Percentiles rank a stretch among this genome's conserved stretches.
Evolutionary conservation across 1,139 yeast genomes (phyloP).

Genomic region (Blastobotrys indianensis): DNA sequence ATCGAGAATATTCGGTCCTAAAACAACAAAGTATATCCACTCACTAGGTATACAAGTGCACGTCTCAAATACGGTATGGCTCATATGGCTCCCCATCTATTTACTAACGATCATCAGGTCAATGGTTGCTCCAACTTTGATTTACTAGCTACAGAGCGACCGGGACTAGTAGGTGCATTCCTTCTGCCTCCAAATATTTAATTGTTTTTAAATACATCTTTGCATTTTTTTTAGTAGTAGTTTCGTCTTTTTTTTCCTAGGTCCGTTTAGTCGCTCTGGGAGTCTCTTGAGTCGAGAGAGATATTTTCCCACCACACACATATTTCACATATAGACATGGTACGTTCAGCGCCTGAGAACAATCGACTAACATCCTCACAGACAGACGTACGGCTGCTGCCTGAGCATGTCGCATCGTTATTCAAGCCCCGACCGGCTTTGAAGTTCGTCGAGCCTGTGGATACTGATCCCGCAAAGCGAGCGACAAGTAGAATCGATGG

Average conservation of each 20-base stretch:
- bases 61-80: constrained; percentile 50
- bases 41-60: constrained; percentile 64
- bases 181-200: constrained; percentile 64
- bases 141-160: constrained; percentile 72
- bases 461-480: constrained; percentile 48
- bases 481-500: constrained; percentile 50
- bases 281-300: too few relatives aligned
- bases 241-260: neutral
- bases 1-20: constrained; percentile 56
- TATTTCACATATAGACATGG: neutral
- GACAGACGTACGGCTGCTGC: constrained; percentile 49
- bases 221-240: neutral
- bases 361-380: constrained; percentile 8
- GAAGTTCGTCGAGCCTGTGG: constrained; percentile 48
- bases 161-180: constrained; percentile 62
- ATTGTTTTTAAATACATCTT: constrained; percentile 6
- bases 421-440: constrained; percentile 71
- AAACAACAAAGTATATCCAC: constrained; percentile 45
- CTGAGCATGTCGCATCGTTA: constrained; percentile 56
- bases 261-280: neutral
- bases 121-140: constrained; percentile 71
- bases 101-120: constrained; percentile 12
- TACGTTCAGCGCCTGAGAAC: neutral
- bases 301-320: neutral
- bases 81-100: constrained; percentile 9